Evolutionary conservation across 208 protist species (phyloP), one percentile per base, ranked within the genome.

Genomic region (Histomonas meleagridis): DNA sequence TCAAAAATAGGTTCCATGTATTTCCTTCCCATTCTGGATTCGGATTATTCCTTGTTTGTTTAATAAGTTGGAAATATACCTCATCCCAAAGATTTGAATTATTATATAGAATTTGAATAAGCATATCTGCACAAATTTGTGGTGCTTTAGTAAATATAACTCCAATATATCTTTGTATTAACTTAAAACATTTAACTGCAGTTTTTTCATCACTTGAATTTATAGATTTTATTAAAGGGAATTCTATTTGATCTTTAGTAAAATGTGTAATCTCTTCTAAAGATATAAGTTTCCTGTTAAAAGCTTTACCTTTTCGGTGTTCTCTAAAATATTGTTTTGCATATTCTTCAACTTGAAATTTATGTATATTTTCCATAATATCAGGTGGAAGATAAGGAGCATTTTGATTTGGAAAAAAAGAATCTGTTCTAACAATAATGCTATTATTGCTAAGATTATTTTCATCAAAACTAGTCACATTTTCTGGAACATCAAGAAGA

Each of bases 21-120:
- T 28, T 12, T 32, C 51, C 9, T 4, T 32, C 26, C 10, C 26
- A 26, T 5, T 86, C 76, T 38, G n/a, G 46, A 38, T 43, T 43
- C 12, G 76, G 76, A 38, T 86, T 86, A 18, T 48, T 48, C 9
- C 38, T 86, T 86, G 76, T 55, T 86, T 86, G 76, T 55, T 86
- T 86, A 43, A 86, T 86, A 1, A 86, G 40, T 35, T 86, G 76
- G 46, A 86, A 86, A 38, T 55, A 86, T 1, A 86, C 26, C 38
- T 86, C 76, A 28, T 86, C 76, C 10, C 76, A 1, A 48, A 86
- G 40, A 55, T 55, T 32, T 55, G 43, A 16, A n/a, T 55, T 86
- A 7, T 7, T 32, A 28, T 51, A 51, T 32, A 48, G 46, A 32
- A 48, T 32, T 14, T 51, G 23, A 16, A 86, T n/a, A n/a, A 86